Evolutionary conservation across 805 yeast genomes (phyloP), one percentile per base, ranked within the genome.

Genomic region (Myxozyma nipponensis): DNA sequence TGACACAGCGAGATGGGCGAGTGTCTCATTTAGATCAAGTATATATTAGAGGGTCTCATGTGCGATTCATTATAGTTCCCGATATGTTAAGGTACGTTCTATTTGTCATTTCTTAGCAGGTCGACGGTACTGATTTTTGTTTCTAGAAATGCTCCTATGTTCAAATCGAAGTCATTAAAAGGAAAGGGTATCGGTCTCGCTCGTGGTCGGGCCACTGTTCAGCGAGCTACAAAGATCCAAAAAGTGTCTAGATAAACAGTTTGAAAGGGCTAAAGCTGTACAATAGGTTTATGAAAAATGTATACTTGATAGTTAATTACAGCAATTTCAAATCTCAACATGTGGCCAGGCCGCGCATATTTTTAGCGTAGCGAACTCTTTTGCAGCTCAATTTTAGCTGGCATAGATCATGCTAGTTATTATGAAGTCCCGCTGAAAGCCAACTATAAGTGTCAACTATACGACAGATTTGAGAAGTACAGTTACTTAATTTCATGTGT

Each of bases 31-130:
- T 87, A 75, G 88, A 85, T 56, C 87, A 84, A 61, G 95, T 89
- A 2, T 90, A 87, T 66, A 81, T 91, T 2, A 78, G 98, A 61
- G 98, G 98, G 1, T 87, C 96, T 0, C 90, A 86, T 69, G 80
- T 91, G 22, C 78, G 89, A 54, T 84, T 88, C 67, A 77, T 93
- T 56, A 79, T 83, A 19, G 82, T 93, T 4, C 98, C 98, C 0
- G 98, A 91, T 44, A 82, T 90, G 69, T 75, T 91, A 46, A 77
- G 76, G 61, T 67, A 42, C 7, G 59, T 35, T 6, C 17, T n/a
- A n/a, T n/a, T n/a, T n/a, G n/a, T n/a, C n/a, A n/a, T n/a, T n/a
- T n/a, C n/a, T n/a, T n/a, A n/a, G n/a, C n/a, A n/a, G 23, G 38
- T 21, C 4, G 28, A 1, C 1, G 5, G 36, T 32, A 18, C 21